phyloP scores from a whole-genome alignment of 2,329 filamentous ascomycete genomes.

The Diaporthe velutina region DNA sequence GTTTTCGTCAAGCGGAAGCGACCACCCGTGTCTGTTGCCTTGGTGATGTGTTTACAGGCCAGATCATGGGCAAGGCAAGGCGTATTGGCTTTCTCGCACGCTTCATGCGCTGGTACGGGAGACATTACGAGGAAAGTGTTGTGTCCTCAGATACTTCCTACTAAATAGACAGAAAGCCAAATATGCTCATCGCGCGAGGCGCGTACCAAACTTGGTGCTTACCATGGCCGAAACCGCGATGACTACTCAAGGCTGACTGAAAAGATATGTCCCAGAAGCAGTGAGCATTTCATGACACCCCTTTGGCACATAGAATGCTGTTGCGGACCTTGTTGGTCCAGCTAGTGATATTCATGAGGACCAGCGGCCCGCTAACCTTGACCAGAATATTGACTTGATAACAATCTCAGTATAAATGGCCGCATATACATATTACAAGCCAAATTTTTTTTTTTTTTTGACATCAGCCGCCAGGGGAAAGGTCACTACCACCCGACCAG shows the following conservation, averaged over 20 bases:
- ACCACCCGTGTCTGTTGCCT: background rate
- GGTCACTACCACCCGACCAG: background rate
- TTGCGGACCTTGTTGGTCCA: background rate
- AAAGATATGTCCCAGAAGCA: background rate
- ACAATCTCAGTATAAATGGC: background rate
- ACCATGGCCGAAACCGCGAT: background rate
- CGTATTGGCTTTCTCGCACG: background rate
- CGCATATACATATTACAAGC: background rate
- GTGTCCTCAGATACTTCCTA: background rate
- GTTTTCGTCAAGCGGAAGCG: background rate
- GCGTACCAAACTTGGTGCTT: background rate
- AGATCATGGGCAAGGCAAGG: background rate
- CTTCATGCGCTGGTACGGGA: background rate
- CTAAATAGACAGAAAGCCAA: no score
- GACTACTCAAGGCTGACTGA: background rate
- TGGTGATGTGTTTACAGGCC: background rate
- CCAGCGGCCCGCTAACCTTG: background rate
- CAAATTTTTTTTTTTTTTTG: background rate
- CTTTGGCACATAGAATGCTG: background rate
- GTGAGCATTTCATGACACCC: background rate
- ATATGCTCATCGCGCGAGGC: background rate
- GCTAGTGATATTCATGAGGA: background rate
- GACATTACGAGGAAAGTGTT: background rate
- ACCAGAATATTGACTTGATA: background rate
- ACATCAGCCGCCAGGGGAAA: conserved; percentile 1